A percentile compares a stretch with the other conserved stretches of the same genome.
phyloP scores from a whole-genome alignment of 495 filamentous ascomycete genomes.

The Tuber indicum region DNA sequence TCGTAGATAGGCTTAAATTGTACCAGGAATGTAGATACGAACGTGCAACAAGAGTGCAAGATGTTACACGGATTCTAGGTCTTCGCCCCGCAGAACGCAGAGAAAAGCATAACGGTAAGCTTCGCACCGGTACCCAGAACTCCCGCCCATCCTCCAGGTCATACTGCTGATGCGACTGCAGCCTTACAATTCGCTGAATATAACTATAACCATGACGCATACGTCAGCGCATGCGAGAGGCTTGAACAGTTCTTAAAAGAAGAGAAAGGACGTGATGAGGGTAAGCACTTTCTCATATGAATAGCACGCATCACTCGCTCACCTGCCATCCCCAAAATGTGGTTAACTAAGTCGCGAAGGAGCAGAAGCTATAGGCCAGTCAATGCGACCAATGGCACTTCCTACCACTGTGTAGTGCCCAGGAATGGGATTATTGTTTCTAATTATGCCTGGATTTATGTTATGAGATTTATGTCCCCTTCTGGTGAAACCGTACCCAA shows the following conservation, averaged over 20 bases:
- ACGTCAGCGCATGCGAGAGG: background rate
- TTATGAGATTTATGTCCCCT: background rate
- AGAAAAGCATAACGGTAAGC: background rate
- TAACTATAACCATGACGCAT: background rate
- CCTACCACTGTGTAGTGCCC: background rate
- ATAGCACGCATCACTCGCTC: no score
- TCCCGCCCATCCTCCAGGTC: background rate
- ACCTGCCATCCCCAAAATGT: background rate
- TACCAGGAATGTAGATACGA: conserved; percentile 52
- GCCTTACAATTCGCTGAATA: background rate
- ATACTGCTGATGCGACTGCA: background rate
- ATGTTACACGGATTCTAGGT: conserved; percentile 45
- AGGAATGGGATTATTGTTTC: background rate
- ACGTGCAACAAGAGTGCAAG: conserved; percentile 52
- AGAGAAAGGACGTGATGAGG: background rate
- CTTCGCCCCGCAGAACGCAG: background rate
- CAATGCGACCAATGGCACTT: background rate
- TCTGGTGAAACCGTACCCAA: background rate
- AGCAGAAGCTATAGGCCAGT: background rate
- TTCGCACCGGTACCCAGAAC: background rate
- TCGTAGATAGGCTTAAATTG: conserved; percentile 49
- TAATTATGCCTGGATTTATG: background rate
- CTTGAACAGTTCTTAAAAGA: background rate
- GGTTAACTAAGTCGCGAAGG: background rate
- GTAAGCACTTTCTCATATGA: background rate